Conservation (phyloP, 352 stramenopile genomes). For the Pseudoperonospora humuli region DNA sequence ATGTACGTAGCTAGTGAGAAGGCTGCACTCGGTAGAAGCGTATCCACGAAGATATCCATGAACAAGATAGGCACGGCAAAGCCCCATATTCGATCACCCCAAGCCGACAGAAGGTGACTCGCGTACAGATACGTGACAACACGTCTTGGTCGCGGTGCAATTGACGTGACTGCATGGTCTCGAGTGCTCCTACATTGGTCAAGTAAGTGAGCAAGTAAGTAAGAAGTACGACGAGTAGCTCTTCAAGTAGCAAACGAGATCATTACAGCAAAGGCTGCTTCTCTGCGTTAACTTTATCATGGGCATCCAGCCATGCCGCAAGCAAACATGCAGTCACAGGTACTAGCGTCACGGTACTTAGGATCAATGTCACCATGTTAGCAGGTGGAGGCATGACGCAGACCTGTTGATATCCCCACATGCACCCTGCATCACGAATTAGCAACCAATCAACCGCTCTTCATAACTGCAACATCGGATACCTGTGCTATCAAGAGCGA, state of each 20-base stretch:
- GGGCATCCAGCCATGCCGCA: too few species aligned
- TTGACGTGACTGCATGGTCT: too few species aligned
- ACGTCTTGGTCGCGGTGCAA: too few species aligned
- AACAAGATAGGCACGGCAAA: conserved; percentile 78
- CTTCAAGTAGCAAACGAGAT: too few species aligned
- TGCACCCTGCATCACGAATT: not conserved
- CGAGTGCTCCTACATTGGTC: too few species aligned
- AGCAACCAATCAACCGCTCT: not conserved
- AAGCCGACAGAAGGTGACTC: conserved; percentile 70
- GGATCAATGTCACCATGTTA: conserved; percentile 12
- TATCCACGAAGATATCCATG: conserved; percentile 84
- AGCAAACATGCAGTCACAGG: conserved; percentile 2
- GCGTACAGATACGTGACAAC: conserved; percentile 76
- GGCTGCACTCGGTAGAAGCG: conserved; percentile 58
- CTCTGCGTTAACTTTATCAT: too few species aligned
- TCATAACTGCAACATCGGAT: not conserved
- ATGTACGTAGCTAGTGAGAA: conserved; percentile 75
- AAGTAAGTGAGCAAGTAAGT: too few species aligned
- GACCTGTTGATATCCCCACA: not conserved
- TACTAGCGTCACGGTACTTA: conserved; percentile 7
- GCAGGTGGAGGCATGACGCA: conserved; percentile 6
- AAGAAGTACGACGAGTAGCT: too few species aligned
- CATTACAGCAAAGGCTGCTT: too few species aligned
- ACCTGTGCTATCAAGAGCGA: conserved; percentile 5
- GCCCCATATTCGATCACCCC: conserved; percentile 79